A percentile compares a stretch with the other conserved stretches of the same genome.
These are phyloP conservation scores for Selaginella moellendorffii DNA, from an alignment of 75 land plant species.

Conservation along the genomic window DNA sequence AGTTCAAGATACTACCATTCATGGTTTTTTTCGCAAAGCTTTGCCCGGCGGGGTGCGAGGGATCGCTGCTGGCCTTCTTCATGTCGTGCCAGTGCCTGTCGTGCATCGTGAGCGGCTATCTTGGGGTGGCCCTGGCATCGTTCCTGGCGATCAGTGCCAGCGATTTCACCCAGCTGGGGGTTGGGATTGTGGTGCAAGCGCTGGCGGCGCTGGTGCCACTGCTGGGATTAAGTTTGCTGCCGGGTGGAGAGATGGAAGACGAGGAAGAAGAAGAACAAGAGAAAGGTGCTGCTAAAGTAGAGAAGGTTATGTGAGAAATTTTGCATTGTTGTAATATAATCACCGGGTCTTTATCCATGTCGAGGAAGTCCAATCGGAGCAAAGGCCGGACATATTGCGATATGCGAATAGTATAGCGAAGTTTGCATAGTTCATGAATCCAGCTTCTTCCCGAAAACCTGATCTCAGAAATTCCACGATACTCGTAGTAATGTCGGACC, in stretches of 20 bases:
- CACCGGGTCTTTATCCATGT: too few species aligned
- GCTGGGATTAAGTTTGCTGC: conserved; percentile 42
- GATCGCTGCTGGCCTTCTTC: conserved; percentile 70
- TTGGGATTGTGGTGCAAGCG: conserved; percentile 47
- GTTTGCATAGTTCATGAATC: too few species aligned
- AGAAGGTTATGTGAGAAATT: neutral
- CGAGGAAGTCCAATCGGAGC: too few species aligned
- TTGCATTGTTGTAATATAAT: too few species aligned
- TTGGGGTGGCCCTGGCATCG: conserved; percentile 68
- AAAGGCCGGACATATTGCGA: too few species aligned
- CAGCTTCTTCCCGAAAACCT: too few species aligned
- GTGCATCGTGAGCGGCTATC: conserved; percentile 58
- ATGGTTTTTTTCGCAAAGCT: conserved; percentile 50
- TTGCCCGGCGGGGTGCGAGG: conserved; percentile 83
- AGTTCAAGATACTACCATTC: conserved; percentile 77
- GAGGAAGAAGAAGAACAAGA: neutral
- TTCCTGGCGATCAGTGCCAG: conserved; percentile 31
- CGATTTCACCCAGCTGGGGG: conserved; percentile 49
- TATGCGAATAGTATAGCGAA: too few species aligned
- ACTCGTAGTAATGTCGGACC: too few species aligned
- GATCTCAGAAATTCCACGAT: too few species aligned
- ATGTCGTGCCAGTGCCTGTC: conserved; percentile 58
- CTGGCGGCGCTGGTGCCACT: conserved; percentile 48
- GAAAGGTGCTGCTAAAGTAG: neutral
- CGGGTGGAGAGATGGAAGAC: conserved; percentile 16